Base-by-base conservation (phyloP, 257 asterid species). In the Jacaranda copaia region DNA sequence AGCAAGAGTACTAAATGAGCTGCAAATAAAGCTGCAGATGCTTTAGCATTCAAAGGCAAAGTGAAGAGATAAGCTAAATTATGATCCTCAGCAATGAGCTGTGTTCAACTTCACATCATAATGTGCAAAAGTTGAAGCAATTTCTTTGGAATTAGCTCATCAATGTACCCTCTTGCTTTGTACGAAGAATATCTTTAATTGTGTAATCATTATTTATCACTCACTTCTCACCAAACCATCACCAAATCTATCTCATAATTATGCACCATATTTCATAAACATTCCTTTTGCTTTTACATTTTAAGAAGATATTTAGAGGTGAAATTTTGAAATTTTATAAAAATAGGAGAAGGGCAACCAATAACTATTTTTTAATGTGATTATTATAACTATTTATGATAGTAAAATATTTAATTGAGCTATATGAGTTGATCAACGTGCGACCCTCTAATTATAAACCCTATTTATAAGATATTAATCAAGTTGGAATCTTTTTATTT, bases 71-170 rank as follows among this genome's bases (percentile, higher is more conserved):
- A 66, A 66, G 55, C 56, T 66, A 66, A 66, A 66, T 42, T 66
- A 66, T 16, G 68, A 45, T 16, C 9, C 13, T 13, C n/a, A 39
- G 69, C 6, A 40, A 40, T 72, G 77, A 72, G 77, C 68, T 72
- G 68, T 56, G 55, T 45, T 66, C 72, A 66, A 66, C 72, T 66
- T 66, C 53, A 16, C 51, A 39, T 42, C 70, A 42, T 8, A 66
- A 18, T 66, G 77, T 72, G 77, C 38, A 40, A 72, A 72, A 57
- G 77, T 56, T 19, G 13, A 1, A 72, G 25, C 77, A 38, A 71
- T 12, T 72, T 72, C 53, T 56, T 72, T 42, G 57, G 68, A 72
- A 56, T 56, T 18, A 18, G 66, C 6, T 57, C 76, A 38, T 72
- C 32, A 12, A 57, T 59, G 58, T 65, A 62, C 68, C 68, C 5